Base-by-base conservation (phyloP, 441 rosid genomes). In the Raphanus hybrid region DNA sequence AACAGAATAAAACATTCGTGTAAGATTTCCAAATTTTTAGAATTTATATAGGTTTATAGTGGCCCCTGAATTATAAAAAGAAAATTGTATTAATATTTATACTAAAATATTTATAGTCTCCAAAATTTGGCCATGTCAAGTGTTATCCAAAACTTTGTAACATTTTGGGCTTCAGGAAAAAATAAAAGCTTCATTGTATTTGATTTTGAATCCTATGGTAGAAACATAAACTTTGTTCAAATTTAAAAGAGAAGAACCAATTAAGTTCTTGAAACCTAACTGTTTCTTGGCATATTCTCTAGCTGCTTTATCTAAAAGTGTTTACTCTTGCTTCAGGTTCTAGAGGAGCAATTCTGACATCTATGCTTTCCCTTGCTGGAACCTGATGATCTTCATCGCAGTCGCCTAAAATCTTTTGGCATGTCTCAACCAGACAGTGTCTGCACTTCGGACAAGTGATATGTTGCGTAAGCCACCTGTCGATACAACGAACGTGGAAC, bases 361-460 rank as follows among this genome's bases (percentile, higher is more conserved):
- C 59, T 64, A 74, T 70, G 69, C 79, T 74, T 67, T 74, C 78
- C 18, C 8, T 64, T 74, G 75, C 54, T 34, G 54, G 52, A 14
- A 79, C 71, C 39, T 83, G 75, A 73, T 75, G 75, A 26, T 70
- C 65, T 67, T 71, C 80, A 27, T 48, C 69, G 16, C 77, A 75
- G 52, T 75, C 77, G 16, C 61, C 66, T 75, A 75, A 68, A 34
- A 86, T 61, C 80, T 80, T 80, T 62, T 80, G 70, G 65, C 80
- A 80, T 29, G 80, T 80, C 12, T 80, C 76, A 39, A 80, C 75
- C 59, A 80, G 72, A 64, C 75, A 75, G 70, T 80, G 80, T 76
- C 83, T 80, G 27, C 83, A 80, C 63, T 75, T 80, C 1, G 84
- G 84, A 50, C 84, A 81, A 68, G 84, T 76, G 43, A 35, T 54